Evolutionary conservation across 768 basidiomycete genomes (phyloP).

Genomic region (Rhodotorula sphaerocarpa): DNA sequence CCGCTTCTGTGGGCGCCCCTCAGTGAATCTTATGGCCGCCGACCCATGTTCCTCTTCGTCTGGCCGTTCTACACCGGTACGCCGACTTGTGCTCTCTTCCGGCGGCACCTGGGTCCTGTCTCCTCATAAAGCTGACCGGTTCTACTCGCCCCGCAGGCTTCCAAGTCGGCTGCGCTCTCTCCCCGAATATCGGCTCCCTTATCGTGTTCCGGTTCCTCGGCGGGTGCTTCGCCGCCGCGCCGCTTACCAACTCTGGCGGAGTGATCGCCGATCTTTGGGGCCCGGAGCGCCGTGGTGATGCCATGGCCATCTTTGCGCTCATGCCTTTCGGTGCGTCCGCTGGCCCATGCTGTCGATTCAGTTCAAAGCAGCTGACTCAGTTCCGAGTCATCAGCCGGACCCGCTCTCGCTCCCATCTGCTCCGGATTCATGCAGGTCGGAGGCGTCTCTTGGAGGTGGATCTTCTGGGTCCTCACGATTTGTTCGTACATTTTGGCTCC

Average conservation of each 20-base stretch:
- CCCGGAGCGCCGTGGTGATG: constrained; percentile 34
- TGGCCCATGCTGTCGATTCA: background rate
- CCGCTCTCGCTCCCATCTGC: constrained; percentile 36
- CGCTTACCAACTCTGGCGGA: constrained; percentile 32
- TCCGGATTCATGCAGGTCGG: constrained; percentile 31
- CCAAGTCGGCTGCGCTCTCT: constrained; percentile 36
- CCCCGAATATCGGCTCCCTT: constrained; percentile 30
- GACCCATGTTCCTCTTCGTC: constrained; percentile 28
- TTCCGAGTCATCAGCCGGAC: constrained; percentile 29
- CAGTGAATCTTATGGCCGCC: constrained; percentile 35
- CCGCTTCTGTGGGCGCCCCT: constrained; percentile 31
- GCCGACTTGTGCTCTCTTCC: too few species aligned
- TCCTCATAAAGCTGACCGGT: too few species aligned
- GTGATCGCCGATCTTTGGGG: constrained; percentile 38
- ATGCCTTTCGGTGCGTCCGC: constrained; percentile 10
- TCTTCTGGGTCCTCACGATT: constrained; percentile 31
- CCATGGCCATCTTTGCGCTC: constrained; percentile 36
- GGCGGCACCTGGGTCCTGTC: too few species aligned
- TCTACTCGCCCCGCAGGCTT: too few species aligned
- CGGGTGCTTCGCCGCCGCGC: constrained; percentile 35
- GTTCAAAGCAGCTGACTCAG: background rate
- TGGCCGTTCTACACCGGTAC: constrained; percentile 31
- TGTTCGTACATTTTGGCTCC: background rate
- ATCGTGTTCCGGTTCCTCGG: constrained; percentile 37
- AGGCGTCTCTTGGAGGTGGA: constrained; percentile 25